phyloP scores from a whole-genome alignment of 768 basidiomycete species.

The Hygrophorus pudorinus region DNA sequence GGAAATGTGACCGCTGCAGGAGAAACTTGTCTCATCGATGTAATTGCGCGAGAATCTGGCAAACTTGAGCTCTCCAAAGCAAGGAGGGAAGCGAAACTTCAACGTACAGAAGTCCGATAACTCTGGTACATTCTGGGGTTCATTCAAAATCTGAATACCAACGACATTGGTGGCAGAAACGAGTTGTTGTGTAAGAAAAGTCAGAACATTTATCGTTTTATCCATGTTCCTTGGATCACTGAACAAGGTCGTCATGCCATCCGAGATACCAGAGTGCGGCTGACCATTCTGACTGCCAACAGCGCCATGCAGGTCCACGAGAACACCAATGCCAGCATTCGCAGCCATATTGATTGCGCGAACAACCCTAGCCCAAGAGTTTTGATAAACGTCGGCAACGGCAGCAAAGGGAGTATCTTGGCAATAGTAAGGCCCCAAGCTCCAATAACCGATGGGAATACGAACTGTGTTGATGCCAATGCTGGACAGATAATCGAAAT shows the following conservation, averaged over 20 bases:
- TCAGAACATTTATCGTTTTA: slow-evolving; percentile 42
- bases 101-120: slow-evolving; percentile 38
- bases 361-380: slow-evolving; percentile 59
- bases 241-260: slow-evolving; percentile 41
- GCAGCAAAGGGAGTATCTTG: slow-evolving; percentile 56
- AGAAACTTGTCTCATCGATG: slow-evolving; percentile 31
- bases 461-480: slow-evolving; percentile 66
- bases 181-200: slow-evolving; percentile 31
- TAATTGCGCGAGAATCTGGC: slow-evolving; percentile 44
- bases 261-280: slow-evolving; percentile 58
- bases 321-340: slow-evolving; percentile 54
- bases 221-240: slow-evolving; percentile 31
- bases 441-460: slow-evolving; percentile 53
- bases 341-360: slow-evolving; percentile 55
- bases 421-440: slow-evolving; percentile 45
- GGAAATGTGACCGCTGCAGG: slow-evolving; percentile 36
- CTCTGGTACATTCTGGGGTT: slow-evolving; percentile 37
- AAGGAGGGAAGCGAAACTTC: slow-evolving; percentile 8
- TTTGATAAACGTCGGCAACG: slow-evolving; percentile 41
- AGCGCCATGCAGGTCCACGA: slow-evolving; percentile 61
- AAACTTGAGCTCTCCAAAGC: slow-evolving; percentile 5
- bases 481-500: slow-evolving; percentile 56
- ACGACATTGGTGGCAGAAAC: slow-evolving; percentile 41
- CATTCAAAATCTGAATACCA: slow-evolving; percentile 55
- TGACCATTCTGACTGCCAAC: slow-evolving; percentile 70